These are phyloP conservation scores for Penicillium lagena DNA, from an alignment of 495 filamentous ascomycete species.

Conservation along the genomic window DNA sequence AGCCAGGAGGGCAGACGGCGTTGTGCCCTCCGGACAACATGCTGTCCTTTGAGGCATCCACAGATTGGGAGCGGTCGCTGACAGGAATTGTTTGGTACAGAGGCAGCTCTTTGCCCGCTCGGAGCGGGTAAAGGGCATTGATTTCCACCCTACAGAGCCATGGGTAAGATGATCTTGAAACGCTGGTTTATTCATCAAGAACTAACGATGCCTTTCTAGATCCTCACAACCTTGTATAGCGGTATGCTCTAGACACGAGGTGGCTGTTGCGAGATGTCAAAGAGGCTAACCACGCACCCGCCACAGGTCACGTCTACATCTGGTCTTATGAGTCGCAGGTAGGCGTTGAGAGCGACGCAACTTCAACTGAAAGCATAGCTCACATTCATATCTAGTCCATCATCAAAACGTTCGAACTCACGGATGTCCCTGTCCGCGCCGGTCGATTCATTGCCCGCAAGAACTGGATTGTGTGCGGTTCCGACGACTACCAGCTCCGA, in stretches of 20 bases:
- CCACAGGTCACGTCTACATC: slow-evolving; percentile 88
- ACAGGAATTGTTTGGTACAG: slow-evolving; percentile 32
- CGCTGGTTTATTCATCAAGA: neutral
- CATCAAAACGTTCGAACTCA: slow-evolving; percentile 98
- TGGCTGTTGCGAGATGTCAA: neutral
- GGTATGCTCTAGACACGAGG: slow-evolving; percentile 45
- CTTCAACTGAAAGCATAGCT: slow-evolving; percentile 1
- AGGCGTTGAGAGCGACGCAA: slow-evolving; percentile 5
- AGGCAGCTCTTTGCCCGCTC: slow-evolving; percentile 76
- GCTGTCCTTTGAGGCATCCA: slow-evolving; percentile 12
- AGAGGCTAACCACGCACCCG: slow-evolving; percentile 18
- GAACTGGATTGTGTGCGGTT: slow-evolving; percentile 99
- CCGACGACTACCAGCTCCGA: slow-evolving; percentile 94
- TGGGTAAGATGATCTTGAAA: slow-evolving; percentile 49
- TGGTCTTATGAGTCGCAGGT: slow-evolving; percentile 98
- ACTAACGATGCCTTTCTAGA: slow-evolving; percentile 42
- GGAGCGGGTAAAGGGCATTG: slow-evolving; percentile 94
- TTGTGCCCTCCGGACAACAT: neutral
- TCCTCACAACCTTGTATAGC: slow-evolving; percentile 92
- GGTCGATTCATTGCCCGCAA: slow-evolving; percentile 95
- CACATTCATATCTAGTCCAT: slow-evolving; percentile 51
- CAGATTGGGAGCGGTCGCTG: slow-evolving; percentile 11
- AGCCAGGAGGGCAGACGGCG: too few relatives aligned
- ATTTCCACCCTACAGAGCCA: slow-evolving; percentile 94
- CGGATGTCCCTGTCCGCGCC: slow-evolving; percentile 95